phyloP scores from a whole-genome alignment of 2,329 filamentous ascomycete genomes.

The Elsinoe fawcettii region DNA sequence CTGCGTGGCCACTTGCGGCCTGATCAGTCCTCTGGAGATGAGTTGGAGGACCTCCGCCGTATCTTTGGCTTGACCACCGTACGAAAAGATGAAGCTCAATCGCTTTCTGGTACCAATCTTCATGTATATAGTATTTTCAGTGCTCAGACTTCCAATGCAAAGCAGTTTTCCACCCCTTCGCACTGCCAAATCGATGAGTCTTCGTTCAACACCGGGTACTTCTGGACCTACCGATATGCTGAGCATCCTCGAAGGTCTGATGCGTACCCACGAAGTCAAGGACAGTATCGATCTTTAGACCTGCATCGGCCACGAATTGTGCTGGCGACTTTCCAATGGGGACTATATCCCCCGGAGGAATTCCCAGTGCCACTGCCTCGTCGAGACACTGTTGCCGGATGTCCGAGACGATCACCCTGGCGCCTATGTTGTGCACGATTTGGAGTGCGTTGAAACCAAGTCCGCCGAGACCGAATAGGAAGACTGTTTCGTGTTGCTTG shows the following conservation, averaged over 20 bases:
- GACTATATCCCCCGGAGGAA: slow-evolving; percentile 29
- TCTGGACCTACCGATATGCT: slow-evolving; percentile 27
- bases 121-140: slow-evolving; percentile 38
- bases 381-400: slow-evolving; percentile 27
- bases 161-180: slow-evolving; percentile 33
- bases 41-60: slow-evolving; percentile 33
- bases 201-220: not conserved
- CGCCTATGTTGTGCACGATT: slow-evolving; percentile 42
- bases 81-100: slow-evolving; percentile 37
- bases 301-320: slow-evolving; percentile 26
- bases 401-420: slow-evolving; percentile 35
- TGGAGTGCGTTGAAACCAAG: slow-evolving; percentile 38
- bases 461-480: slow-evolving; percentile 37
- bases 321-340: slow-evolving; percentile 23
- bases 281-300: slow-evolving; percentile 20
- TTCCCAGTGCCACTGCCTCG: slow-evolving; percentile 28
- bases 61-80: slow-evolving; percentile 36
- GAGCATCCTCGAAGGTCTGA: slow-evolving; percentile 34
- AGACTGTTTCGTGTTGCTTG: slow-evolving; percentile 31
- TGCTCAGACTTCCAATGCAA: slow-evolving; percentile 35
- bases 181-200: slow-evolving; percentile 21
- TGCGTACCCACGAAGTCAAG: slow-evolving; percentile 23
- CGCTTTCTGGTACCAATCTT: slow-evolving; percentile 39
- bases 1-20: slow-evolving; percentile 30
- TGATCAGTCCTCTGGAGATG: slow-evolving; percentile 30